A percentile compares a stretch with the other conserved stretches of the same genome.
These are phyloP conservation scores for Penicillium cataractarum DNA, from an alignment of 495 filamentous ascomycete species.

Conservation along the genomic window DNA sequence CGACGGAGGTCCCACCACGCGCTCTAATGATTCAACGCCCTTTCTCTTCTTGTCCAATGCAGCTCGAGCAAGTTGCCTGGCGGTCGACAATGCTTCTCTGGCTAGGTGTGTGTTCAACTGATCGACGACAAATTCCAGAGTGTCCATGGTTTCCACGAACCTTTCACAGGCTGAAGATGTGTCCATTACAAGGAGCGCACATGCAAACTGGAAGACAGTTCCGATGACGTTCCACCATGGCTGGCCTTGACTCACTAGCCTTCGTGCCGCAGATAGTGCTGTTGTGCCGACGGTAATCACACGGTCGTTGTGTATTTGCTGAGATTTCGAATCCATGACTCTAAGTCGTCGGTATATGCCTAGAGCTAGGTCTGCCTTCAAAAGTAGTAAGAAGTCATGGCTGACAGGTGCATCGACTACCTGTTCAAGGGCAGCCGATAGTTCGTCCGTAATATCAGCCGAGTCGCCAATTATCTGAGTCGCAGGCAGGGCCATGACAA, in stretches of 20 bases:
- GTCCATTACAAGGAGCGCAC: constrained; percentile 47
- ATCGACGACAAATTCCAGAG: constrained; percentile 36
- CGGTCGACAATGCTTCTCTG: constrained; percentile 45
- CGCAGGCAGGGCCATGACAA: constrained; percentile 27
- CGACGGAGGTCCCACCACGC: constrained; percentile 14
- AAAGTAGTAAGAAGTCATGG: constrained; percentile 32
- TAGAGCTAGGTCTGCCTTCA: constrained; percentile 42
- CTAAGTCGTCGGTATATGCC: constrained; percentile 45
- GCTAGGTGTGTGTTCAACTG: constrained; percentile 38
- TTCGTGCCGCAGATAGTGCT: constrained; percentile 32
- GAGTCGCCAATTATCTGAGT: constrained; percentile 13
- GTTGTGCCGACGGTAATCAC: constrained; percentile 22
- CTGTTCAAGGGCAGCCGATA: constrained; percentile 18
- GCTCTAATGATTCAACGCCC: constrained; percentile 22
- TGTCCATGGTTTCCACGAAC: constrained; percentile 40
- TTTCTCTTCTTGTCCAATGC: constrained; percentile 30
- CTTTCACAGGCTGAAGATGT: constrained; percentile 33
- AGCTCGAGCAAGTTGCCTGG: constrained; percentile 33
- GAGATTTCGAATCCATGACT: constrained; percentile 28
- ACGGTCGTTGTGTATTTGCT: constrained; percentile 23
- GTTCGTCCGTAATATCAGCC: constrained; percentile 16
- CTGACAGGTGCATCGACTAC: constrained; percentile 17
- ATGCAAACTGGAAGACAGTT: constrained; percentile 47
- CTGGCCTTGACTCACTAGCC: constrained; percentile 17
- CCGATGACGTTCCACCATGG: constrained; percentile 49